Evolutionary conservation across 2,329 filamentous ascomycete genomes (phyloP).

Genomic region (Ascochyta rabiei): DNA sequence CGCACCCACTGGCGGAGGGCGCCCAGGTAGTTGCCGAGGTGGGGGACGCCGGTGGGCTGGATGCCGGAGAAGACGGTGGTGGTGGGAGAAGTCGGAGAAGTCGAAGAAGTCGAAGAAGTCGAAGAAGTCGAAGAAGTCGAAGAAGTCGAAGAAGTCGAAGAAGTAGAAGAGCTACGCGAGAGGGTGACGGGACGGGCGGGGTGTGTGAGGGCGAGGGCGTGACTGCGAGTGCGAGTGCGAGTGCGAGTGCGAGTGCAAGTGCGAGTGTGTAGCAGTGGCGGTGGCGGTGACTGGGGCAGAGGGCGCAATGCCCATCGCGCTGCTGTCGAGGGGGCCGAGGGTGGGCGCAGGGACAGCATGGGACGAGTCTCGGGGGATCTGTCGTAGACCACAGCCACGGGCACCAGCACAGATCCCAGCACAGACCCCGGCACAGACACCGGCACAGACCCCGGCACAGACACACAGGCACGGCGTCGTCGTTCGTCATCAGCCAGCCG

Average conservation of each 20-base stretch:
- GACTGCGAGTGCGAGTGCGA: no score
- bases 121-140: not conserved
- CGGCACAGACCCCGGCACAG: no score
- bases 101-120: not conserved
- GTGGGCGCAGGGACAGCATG: conserved; percentile 10
- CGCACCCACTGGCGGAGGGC: conserved; percentile 85
- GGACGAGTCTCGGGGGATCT: not conserved
- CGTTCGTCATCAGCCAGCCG: not conserved
- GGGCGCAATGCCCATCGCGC: conserved; percentile 4
- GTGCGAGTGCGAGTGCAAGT: no score
- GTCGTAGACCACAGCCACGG: conserved; percentile 13
- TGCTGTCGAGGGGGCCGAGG: not conserved
- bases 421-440: no score
- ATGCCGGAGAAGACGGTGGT: conserved; percentile 85
- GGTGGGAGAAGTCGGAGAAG: no score
- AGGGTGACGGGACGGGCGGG: not conserved
- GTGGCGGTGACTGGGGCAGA: not conserved
- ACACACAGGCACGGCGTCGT: no score
- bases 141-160: no score
- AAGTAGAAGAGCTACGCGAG: not conserved
- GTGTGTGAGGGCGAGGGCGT: no score
- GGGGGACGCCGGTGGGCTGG: conserved; percentile 91
- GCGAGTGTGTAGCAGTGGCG: no score
- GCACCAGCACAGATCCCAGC: no score
- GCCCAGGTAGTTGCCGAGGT: conserved; percentile 94